These are phyloP conservation scores for Rhododendron vialii DNA, from an alignment of 148 eudicot genomes.

Conservation along the genomic window DNA sequence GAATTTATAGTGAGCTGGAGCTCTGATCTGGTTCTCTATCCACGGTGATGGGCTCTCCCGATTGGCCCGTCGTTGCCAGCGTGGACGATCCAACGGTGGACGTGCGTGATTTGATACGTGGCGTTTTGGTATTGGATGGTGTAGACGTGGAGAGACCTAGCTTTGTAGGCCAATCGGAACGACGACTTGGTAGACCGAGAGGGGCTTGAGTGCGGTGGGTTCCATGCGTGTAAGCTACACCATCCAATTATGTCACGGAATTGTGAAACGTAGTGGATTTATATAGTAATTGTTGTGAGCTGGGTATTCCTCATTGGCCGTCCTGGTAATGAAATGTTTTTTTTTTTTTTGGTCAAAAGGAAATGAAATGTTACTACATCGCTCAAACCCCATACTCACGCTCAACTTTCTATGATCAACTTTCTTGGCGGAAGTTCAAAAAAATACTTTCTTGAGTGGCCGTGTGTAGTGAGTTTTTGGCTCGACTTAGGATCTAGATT, in stretches of 20 bases:
- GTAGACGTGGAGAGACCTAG: constrained; percentile 36
- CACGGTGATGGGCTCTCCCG: constrained; percentile 11
- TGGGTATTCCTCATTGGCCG: neutral
- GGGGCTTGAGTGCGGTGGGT: neutral
- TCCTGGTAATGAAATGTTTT: neutral
- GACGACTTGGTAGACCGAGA: neutral
- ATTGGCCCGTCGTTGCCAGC: constrained; percentile 35
- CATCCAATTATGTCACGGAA: neutral
- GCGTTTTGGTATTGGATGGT: constrained; percentile 39
- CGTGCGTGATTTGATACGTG: constrained; percentile 28
- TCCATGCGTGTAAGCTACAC: neutral
- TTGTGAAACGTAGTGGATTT: neutral
- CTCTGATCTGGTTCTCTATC: neutral
- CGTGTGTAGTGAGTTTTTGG: no score
- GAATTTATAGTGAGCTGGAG: constrained; percentile 13
- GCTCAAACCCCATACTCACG: neutral
- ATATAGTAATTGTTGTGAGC: no score
- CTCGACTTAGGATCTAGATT: no score
- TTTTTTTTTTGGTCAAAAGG: no score
- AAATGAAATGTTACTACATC: no score
- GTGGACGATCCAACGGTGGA: constrained; percentile 59
- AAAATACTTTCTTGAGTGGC: no score
- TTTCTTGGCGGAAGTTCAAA: no score
- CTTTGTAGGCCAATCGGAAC: neutral
- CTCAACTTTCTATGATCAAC: neutral